Conservation (phyloP, 176 grass and related monocot species). For the Microstegium vimineum region DNA sequence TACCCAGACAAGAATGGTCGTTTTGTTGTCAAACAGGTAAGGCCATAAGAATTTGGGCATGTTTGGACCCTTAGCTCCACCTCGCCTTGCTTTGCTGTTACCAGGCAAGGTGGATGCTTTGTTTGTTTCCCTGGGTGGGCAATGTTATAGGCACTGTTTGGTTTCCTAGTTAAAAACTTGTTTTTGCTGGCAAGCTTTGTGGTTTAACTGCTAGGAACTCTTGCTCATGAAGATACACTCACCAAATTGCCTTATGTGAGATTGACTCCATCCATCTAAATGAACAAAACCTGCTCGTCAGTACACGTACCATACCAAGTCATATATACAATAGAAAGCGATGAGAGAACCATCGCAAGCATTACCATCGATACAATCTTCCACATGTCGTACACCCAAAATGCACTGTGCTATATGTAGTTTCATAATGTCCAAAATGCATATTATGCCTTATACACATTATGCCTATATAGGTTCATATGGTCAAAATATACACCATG, state of each 20-base stretch:
- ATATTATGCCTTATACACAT: not conserved
- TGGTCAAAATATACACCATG: not conserved
- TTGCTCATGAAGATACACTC: not conserved
- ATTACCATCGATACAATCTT: not conserved
- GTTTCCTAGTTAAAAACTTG: not conserved
- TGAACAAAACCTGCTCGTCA: not conserved
- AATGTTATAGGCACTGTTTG: not conserved
- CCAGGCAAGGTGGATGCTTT: not conserved
- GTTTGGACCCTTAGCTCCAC: not conserved
- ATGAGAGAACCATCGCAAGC: not conserved
- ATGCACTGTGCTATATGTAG: not conserved
- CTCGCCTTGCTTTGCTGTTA: not conserved
- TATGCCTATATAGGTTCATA: not conserved
- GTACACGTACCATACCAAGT: not conserved
- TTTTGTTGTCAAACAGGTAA: slow-evolving; percentile 79
- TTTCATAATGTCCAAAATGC: not conserved
- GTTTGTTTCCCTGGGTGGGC: not conserved
- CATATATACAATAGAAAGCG: not conserved
- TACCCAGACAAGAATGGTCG: slow-evolving; percentile 92
- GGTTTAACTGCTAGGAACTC: not conserved
- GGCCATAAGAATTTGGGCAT: not conserved
- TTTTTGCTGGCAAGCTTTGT: not conserved
- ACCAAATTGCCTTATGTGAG: not conserved
- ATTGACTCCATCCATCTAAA: not conserved
- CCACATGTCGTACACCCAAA: not conserved